These are phyloP conservation scores for Leishmania aethiopica DNA, from an alignment of 208 protist genomes.

Conservation along the genomic window DNA sequence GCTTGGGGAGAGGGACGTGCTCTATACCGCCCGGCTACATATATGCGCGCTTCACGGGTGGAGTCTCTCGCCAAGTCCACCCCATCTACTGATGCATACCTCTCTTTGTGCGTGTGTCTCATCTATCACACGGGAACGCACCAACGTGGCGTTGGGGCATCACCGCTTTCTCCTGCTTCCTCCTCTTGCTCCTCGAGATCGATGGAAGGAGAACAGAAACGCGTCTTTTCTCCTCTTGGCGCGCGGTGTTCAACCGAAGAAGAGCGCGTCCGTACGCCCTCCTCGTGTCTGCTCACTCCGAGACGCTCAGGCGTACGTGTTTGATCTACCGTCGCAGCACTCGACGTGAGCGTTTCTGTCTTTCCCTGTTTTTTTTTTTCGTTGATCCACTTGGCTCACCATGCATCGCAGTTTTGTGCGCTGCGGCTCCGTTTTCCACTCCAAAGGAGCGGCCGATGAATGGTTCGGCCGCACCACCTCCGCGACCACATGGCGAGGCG, in stretches of 20 bases:
- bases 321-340: neutral
- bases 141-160: neutral
- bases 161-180: neutral
- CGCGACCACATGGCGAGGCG: slow-evolving; percentile 33
- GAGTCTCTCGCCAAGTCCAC: neutral
- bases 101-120: neutral
- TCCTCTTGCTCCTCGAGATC: neutral
- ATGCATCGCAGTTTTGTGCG: slow-evolving; percentile 8
- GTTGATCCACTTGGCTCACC: neutral
- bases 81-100: neutral
- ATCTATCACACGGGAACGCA: neutral
- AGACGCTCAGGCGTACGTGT: neutral
- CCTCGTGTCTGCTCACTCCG: too few relatives aligned
- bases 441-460: slow-evolving; percentile 40
- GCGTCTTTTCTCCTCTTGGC: neutral
- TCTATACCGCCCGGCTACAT: neutral
- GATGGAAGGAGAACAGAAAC: neutral
- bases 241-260: neutral
- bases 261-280: neutral
- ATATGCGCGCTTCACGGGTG: neutral
- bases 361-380: neutral
- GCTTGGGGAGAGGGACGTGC: neutral
- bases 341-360: neutral
- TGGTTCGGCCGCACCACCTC: slow-evolving; percentile 59
- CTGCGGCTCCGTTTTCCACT: slow-evolving; percentile 19